A percentile compares a stretch with the other conserved stretches of the same genome.
These are phyloP conservation scores for Chimonanthus salicifolius DNA, from an alignment of 164 flowering plant species.

Conservation along the genomic window DNA sequence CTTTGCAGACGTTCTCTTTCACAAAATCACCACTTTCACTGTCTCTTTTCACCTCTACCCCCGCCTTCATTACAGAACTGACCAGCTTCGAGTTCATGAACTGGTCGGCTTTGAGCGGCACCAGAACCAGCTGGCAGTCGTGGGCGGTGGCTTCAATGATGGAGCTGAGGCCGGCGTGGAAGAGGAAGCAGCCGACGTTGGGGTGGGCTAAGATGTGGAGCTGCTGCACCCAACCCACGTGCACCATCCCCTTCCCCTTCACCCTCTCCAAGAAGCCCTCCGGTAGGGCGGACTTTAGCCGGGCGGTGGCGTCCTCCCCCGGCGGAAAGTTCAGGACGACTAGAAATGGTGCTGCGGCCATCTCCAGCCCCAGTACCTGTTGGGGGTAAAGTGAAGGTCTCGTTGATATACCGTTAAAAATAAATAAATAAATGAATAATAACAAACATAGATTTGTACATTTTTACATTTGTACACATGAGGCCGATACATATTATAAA, in stretches of 20 bases:
- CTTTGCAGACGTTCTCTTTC: constrained; percentile 27
- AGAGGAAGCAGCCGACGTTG: constrained; percentile 46
- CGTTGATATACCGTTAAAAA: neutral
- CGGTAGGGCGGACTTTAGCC: constrained; percentile 3
- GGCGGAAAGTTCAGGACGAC: constrained; percentile 7
- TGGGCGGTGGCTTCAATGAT: constrained; percentile 37
- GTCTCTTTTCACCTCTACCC: constrained; percentile 41
- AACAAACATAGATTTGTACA: no score
- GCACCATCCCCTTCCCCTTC: constrained; percentile 13
- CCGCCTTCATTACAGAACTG: constrained; percentile 32
- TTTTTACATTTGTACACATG: no score
- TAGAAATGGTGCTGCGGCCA: constrained; percentile 9
- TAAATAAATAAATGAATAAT: no score
- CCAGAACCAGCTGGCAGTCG: constrained; percentile 38
- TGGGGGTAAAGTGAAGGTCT: constrained; percentile 17
- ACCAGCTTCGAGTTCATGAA: constrained; percentile 36
- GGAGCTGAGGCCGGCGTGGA: constrained; percentile 50
- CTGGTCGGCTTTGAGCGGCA: constrained; percentile 42
- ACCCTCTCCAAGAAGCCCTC: constrained; percentile 12
- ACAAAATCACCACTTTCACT: constrained; percentile 41
- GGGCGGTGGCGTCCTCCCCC: neutral
- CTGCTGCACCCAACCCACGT: constrained; percentile 19
- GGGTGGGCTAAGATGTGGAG: constrained; percentile 32
- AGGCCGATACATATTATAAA: no score
- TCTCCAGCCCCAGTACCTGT: constrained; percentile 13